Base-by-base conservation (phyloP, 2,329 filamentous ascomycete genomes). In the Calonectria henricotiae region DNA sequence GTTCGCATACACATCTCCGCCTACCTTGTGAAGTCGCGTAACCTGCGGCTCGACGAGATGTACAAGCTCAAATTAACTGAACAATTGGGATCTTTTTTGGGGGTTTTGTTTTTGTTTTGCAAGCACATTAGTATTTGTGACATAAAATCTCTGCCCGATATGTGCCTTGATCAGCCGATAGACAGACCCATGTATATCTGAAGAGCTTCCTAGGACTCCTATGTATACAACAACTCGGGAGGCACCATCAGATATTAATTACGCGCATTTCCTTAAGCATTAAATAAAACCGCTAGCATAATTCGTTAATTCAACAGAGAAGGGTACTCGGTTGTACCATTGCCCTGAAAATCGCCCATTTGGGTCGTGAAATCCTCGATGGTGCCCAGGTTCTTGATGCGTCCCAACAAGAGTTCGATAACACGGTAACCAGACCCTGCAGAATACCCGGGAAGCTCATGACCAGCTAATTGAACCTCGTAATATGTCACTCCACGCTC, bases 401-500 rank as follows among this genome's bases (percentile, higher is more conserved):
- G 72, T 47, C 76, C 75, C 0, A 80, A 49, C 41, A 80, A n/a
- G 3, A 74, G 65, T 69, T 80, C 79, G 2, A 80, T 35, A 0
- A 80, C 72, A 1, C 79, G 76, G 17, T 79, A 80, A 5, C 73
- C 79, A 1, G 76, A 68, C 9, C 79, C 78, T 0, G 79, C 76
- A 13, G 72, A 60, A 7, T 80, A 80, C 0, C 78, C 78, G 0
- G 79, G 79, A 6, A 80, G 46, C 60, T 80, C 76, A 80, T 95
- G 91, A 0, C 94, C 93, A 0, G 86, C 84, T 8, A 92, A 77
- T n/a, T 89, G 86, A 62, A 95, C 86, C 62, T 88, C 87, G 8
- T 91, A 90, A 75, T 89, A 94, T 0, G 94, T 96, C 58, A 97
- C 81, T 0, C 93, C 92, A 55, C 94, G 86, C 85, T 97, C 94